Base-by-base conservation (phyloP, 2,329 filamentous ascomycete genomes). In the Grosmannia huntii region DNA sequence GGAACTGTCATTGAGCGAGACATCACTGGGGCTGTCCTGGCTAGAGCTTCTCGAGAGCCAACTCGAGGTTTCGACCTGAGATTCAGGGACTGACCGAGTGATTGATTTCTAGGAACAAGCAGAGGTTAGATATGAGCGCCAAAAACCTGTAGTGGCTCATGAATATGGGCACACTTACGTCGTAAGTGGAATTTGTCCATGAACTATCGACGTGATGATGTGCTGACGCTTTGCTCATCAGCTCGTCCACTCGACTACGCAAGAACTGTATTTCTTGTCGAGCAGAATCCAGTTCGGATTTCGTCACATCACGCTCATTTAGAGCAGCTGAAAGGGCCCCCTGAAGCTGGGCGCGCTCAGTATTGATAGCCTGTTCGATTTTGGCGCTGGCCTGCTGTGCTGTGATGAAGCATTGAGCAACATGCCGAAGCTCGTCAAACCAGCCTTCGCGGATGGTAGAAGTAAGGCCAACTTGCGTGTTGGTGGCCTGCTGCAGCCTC, bases 351-450 rank as follows among this genome's bases (percentile, higher is more conserved):
- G 59, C 59, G 5, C 58, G 59, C 56, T 65, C 62, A 1, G 59
- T 60, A 25, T 55, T 62, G 1, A 59, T 10, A 1, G 52, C 48
- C 23, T 61, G 60, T 28, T 64, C 62, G n/a, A 63, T 44, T 14
- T 48, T 61, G 11, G 60, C 57, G n/a, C 54, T 57, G 10, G 60
- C 48, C 23, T 61, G 58, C 53, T 61, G 63, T 21, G 63, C 63
- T 12, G 60, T 55, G 23, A 65, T 59, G 57, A 65, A 63, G 46
- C 56, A 57, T 55, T 65, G 63, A 2, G 62, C 64, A 27, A 65
- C 55, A 2, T 50, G 27, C 0, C 62, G 59, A 12, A 64, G 57
- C 41, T 62, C 60, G 2, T 58, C 51, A 16, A 59, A 64, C 61
- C 59, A 63, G 0, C 36, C 36, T 7, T 60, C 59, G 2, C 63